Percentiles rank a stretch among this genome's conserved stretches.
These are phyloP conservation scores for Polyporus arcularius DNA, from an alignment of 768 basidiomycete species.

Conservation along the genomic window DNA sequence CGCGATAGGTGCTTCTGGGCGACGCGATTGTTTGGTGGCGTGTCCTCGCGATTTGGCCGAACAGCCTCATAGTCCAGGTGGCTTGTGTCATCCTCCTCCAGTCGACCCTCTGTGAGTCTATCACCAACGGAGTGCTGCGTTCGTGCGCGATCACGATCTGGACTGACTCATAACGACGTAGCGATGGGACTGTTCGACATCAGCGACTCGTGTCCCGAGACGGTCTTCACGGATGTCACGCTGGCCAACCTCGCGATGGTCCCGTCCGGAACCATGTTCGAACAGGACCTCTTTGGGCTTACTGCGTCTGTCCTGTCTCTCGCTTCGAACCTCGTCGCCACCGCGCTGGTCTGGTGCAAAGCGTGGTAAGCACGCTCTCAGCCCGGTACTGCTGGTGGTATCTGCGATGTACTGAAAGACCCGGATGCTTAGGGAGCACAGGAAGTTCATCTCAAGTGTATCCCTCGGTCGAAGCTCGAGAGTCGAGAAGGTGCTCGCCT, in stretches of 20 bases:
- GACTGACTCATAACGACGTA: neutral
- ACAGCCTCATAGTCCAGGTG: neutral
- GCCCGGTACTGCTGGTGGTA: neutral
- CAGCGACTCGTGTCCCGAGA: neutral
- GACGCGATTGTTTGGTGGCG: constrained; percentile 3
- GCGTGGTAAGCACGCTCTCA: neutral
- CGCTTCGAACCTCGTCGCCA: neutral
- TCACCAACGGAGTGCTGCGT: no score
- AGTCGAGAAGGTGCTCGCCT: neutral
- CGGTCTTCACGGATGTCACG: neutral
- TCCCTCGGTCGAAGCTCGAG: neutral
- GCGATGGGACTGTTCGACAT: constrained; percentile 1
- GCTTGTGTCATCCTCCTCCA: neutral
- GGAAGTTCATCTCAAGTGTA: neutral
- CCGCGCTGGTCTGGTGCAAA: neutral
- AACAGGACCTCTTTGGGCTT: neutral
- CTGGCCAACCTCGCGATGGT: neutral
- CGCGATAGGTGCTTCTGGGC: neutral
- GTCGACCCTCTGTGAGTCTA: neutral
- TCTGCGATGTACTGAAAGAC: neutral
- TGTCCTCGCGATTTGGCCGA: neutral
- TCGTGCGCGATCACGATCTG: neutral
- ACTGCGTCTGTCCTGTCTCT: constrained; percentile 1
- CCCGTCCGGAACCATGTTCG: neutral
- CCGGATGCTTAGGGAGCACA: neutral